phyloP scores from a whole-genome alignment of 1,284 basidiomycete species.

The Rugosomyces carneus region DNA sequence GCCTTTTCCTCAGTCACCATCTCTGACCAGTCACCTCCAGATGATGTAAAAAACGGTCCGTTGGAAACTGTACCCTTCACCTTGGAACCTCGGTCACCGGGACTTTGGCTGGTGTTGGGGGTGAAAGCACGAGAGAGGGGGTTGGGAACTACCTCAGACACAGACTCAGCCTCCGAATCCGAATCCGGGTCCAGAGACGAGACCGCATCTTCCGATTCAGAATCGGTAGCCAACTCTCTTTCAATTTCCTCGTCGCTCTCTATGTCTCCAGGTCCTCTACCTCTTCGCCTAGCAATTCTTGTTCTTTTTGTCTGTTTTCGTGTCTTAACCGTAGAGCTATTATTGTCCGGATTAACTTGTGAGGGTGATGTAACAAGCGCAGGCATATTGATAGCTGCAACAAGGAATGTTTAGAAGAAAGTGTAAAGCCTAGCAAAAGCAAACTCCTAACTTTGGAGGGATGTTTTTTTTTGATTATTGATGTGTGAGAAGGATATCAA shows the following conservation, averaged over 20 bases:
- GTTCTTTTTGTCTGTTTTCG: slow-evolving; percentile 32
- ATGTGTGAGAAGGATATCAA: background rate
- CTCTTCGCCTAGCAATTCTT: slow-evolving; percentile 40
- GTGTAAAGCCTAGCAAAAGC: too few species aligned
- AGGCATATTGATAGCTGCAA: too few species aligned
- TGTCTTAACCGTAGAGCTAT: slow-evolving; percentile 24
- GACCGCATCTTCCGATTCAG: slow-evolving; percentile 50
- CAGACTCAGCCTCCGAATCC: slow-evolving; percentile 62
- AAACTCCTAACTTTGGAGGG: too few species aligned
- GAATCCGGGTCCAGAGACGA: slow-evolving; percentile 56
- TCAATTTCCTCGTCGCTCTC: slow-evolving; percentile 72
- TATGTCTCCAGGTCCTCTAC: slow-evolving; percentile 46
- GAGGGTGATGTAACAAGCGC: slow-evolving; percentile 30
- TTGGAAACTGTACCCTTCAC: slow-evolving; percentile 26
- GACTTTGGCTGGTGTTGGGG: slow-evolving; percentile 59
- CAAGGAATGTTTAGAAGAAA: too few species aligned
- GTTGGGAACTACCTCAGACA: slow-evolving; percentile 47
- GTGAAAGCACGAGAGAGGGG: slow-evolving; percentile 49
- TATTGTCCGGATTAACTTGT: slow-evolving; percentile 25
- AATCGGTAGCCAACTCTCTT: slow-evolving; percentile 61
- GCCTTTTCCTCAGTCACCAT: slow-evolving; percentile 70
- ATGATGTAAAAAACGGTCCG: slow-evolving; percentile 47
- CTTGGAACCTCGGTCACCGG: slow-evolving; percentile 27
- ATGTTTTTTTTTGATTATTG: background rate
- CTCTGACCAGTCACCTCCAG: slow-evolving; percentile 71